Evolutionary conservation across 1,284 basidiomycete genomes (phyloP), one percentile per base, ranked within the genome.

Genomic region (Mycosarcoma maydis): DNA sequence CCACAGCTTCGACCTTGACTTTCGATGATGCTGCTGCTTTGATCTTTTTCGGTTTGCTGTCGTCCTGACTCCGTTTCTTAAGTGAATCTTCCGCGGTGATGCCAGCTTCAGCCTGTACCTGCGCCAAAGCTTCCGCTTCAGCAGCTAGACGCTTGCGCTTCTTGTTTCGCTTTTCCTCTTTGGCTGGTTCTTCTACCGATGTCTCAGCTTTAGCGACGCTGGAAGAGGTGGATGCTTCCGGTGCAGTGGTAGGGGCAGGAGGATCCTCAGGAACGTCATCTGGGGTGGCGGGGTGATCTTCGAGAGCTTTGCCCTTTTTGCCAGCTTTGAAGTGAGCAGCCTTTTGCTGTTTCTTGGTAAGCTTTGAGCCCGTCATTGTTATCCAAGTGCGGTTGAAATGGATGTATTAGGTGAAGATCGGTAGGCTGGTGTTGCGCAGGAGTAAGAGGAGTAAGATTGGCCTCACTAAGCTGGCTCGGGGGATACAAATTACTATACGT

Each of bases 341-440:
- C 42, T 77, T 78, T 20, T 72, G 69, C 56, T 78, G 72, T 43
- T 75, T 73, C 54, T 78, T 78, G 20, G 77, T 77, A 41, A 71
- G 57, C 33, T 67, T 72, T 22, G 36, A 36, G 33, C 44, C 58
- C 22, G 50, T 46, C 66, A 69, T 69, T 6, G 10, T 41, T 42
- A 10, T n/a, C 10, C 27, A 11, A n/a, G 14, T 32, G 6, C 17
- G 27, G 13, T 6, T 7, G 27, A 13, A 7, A 29, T 29, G 16
- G 33, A 30, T 30, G 29, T 30, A 30, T 14, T 30, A 14, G 14
- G 29, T 30, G 29, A 4, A 30, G 9, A 14, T 10, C 29, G 29
- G 29, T 10, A 30, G 9, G 29, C 29, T 30, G 9, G 29, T 30
- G 29, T 30, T 10, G 29, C n/a, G 29, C 14, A 4, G 9, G 14